Evolutionary conservation across 176 grass and related monocot genomes (phyloP), one percentile per base, ranked within the genome.

Genomic region (Oropetium thomaeum): DNA sequence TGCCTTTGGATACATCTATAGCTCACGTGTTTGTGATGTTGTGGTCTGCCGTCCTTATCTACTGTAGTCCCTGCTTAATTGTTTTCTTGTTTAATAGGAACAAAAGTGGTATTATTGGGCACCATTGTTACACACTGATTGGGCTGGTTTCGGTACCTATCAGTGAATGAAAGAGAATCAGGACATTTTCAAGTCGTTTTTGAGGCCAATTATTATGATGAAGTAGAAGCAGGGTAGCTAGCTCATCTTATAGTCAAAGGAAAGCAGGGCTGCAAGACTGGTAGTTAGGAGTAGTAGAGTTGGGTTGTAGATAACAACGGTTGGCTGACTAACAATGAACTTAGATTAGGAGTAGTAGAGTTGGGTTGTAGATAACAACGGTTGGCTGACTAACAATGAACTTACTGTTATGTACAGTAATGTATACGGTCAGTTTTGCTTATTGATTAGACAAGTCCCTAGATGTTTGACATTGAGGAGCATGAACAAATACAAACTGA

Each of bases 181-280:
- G 27, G 23, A 25, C 10, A n/a, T n/a, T n/a, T n/a, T n/a, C n/a
- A n/a, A n/a, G n/a, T 11, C 10, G 10, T 27, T 28, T 15, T 15
- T 28, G 2, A 29, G 67, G 8, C 49, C 19, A 69, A 28, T 42
- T 39, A 10, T n/a, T 3, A 23, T 22, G 39, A 10, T 9, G 66
- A 2, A 19, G 27, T 5, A 34, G 65, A 25, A 8, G 26, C 8
- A 48, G 52, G 34, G 69, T 34, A 35, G 48, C 19, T 74, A 26
- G 77, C 28, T 27, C 77, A 80, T 70, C 65, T 70, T 13, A 27
- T 23, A 47, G 64, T 69, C 76, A 59, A 79, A 58, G 37, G 23
- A 58, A 44, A 76, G 41, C 73, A 35, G 11, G 44, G 43, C 7
- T 20, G 40, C 2, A 25, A 40, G 8, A 48, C 67, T 49, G 27